Evolutionary conservation across 2,329 filamentous ascomycete genomes (phyloP).

Genomic region (Knufia fluminis): DNA sequence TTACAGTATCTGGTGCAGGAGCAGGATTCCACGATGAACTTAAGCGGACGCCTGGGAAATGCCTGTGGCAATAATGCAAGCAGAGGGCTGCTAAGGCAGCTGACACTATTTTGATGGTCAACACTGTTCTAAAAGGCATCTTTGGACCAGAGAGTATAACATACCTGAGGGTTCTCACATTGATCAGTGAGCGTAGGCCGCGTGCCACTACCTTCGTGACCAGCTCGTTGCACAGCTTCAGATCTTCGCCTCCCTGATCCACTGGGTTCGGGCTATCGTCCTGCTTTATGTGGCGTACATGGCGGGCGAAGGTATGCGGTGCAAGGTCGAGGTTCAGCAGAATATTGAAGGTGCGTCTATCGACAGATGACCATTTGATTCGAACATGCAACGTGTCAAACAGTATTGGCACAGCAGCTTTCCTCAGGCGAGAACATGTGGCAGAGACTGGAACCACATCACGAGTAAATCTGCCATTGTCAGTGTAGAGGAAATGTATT

Average conservation of each 20-base stretch:
- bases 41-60: background rate
- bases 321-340: constrained; percentile 1
- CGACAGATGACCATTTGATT: constrained; percentile 7
- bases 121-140: constrained; percentile 5
- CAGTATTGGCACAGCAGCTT: constrained; percentile 5
- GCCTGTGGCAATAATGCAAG: background rate
- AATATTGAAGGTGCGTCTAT: constrained; percentile 3
- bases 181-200: background rate
- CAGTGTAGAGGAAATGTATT: constrained; percentile 2
- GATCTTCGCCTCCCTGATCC: constrained; percentile 1
- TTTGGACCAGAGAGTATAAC: too few species aligned
- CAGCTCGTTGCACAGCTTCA: constrained; percentile 4
- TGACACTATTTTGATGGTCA: constrained; percentile 4
- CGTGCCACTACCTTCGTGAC: background rate
- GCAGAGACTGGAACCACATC: constrained; percentile 1
- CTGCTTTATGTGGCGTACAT: constrained; percentile 12
- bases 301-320: background rate
- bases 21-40: background rate
- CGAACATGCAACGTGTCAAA: background rate
- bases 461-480: constrained; percentile 3
- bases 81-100: constrained; percentile 5
- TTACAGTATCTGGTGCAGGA: background rate
- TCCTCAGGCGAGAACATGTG: constrained; percentile 1
- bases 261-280: background rate
- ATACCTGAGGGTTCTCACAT: background rate